Base-by-base conservation (phyloP, 805 yeast species). In the Dipodascopsis tothii region DNA sequence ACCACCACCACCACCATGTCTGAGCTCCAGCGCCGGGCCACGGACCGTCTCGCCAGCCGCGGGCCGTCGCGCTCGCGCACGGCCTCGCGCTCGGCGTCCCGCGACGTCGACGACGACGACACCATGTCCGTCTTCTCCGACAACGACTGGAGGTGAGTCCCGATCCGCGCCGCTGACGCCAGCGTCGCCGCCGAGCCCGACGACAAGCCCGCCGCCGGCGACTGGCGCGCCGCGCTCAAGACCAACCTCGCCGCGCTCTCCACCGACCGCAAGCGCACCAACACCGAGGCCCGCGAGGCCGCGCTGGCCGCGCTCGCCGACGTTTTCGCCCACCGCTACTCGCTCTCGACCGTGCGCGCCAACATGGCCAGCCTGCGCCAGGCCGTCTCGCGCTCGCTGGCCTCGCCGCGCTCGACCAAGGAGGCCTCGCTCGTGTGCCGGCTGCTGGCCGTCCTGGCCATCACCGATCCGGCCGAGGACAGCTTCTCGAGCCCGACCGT, bases 401-500 rank as follows among this genome's bases (percentile, higher is more conserved):
- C 30, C 9, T 25, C 30, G 14, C 30, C 30, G 9, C 30, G 30
- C 11, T 25, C 30, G 11, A 9, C 30, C 11, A 25, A 25, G 14
- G 30, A 25, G 14, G 11, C 14, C 9, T 25, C 30, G 11, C 14
- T 25, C 11, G 30, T 25, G 30, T 25, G 30, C 30, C 30, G 30
- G 9, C 30, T 25, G 30, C 44, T 48, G 11, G 46, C 52, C 7
- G 36, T 48, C 4, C 33, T 45, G 3, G 52, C 46, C 18, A 34
- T 48, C n/a, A 50, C 54, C 4, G 52, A 48, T 33, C 51, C 51
- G 4, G 54, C 40, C 19, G 39, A 50, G 16, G 45, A 35, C 14
- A 37, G 17, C 3, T 43, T 41, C 41, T 39, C 21, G 18, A 28
- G 35, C 4, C 25, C 18, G n/a, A 25, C 43, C 14, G 14, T 25